A percentile compares a stretch with the other conserved stretches of the same genome.
Evolutionary conservation across 352 stramenopile species (phyloP).

Genomic region (Pythium angustatum): DNA sequence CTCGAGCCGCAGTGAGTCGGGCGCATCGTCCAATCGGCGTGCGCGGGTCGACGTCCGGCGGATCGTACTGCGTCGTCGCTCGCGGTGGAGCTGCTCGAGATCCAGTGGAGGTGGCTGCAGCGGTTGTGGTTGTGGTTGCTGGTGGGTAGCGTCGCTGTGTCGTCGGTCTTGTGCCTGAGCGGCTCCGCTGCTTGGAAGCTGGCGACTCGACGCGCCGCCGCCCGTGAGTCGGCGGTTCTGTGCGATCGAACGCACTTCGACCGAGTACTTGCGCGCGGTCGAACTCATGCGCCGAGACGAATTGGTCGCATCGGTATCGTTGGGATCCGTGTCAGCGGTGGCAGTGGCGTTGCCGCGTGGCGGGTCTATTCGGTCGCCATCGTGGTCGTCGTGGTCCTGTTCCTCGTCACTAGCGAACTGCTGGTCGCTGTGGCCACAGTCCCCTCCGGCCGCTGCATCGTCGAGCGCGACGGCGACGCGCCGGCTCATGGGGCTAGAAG

Average conservation of each 20-base stretch:
- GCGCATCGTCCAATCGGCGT: conserved; percentile 8
- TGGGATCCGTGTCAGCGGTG: too few species aligned
- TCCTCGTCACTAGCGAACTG: background rate
- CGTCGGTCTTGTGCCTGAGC: background rate
- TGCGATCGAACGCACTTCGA: background rate
- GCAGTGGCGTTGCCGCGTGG: too few species aligned
- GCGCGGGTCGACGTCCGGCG: conserved; percentile 1
- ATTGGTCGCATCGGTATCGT: too few species aligned
- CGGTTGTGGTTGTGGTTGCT: too few species aligned
- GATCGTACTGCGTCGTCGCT: background rate
- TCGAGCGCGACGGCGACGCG: background rate
- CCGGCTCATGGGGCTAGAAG: background rate
- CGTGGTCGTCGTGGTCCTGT: background rate
- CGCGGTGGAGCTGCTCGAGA: background rate
- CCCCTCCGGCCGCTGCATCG: background rate
- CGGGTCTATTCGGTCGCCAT: background rate
- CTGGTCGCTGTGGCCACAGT: background rate
- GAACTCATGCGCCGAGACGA: too few species aligned
- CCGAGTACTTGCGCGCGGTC: background rate
- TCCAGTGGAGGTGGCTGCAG: background rate
- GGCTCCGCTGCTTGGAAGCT: background rate
- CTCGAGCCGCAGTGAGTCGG: conserved; percentile 18
- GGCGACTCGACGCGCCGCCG: background rate
- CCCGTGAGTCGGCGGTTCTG: background rate
- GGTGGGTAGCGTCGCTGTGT: background rate